Conservation (phyloP, 164 flowering plant species). For the Tetrastigma voinierianum region DNA sequence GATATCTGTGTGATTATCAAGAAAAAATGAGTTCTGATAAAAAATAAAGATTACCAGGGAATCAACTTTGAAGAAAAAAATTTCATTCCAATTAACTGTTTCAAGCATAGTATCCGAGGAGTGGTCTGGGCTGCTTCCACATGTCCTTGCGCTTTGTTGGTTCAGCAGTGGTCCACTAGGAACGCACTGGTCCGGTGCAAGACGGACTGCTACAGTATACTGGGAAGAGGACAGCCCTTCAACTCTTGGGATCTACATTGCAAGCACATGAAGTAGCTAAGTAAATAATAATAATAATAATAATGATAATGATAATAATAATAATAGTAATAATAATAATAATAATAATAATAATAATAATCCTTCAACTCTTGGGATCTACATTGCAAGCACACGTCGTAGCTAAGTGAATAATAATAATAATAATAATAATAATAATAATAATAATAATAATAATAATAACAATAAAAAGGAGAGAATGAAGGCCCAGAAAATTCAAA, state of each 20-base stretch:
- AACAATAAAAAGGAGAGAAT: too few relatives aligned
- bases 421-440: too few relatives aligned
- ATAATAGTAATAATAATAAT: too few relatives aligned
- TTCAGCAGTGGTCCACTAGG: conserved; percentile 31
- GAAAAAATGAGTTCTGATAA: too few relatives aligned
- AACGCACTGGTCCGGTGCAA: conserved; percentile 36
- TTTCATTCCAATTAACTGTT: conserved; percentile 74
- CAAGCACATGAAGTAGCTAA: conserved; percentile 9
- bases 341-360: too few relatives aligned
- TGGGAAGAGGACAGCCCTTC: conserved; percentile 55
- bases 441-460: too few relatives aligned
- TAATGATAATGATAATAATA: too few relatives aligned
- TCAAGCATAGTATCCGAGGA: conserved; percentile 39
- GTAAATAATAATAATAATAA: too few relatives aligned
- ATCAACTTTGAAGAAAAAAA: conserved; percentile 89
- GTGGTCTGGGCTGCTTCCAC: conserved; percentile 52
- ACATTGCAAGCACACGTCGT: too few relatives aligned
- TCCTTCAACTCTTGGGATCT: too few relatives aligned
- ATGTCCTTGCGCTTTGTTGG: conserved; percentile 86
- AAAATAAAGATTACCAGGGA: conserved; percentile 46
- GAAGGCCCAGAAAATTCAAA: background rate
- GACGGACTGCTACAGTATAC: conserved; percentile 57
- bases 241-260: conserved; percentile 55
- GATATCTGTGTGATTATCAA: too few relatives aligned
- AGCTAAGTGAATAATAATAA: too few relatives aligned